Evolutionary conservation across 148 eudicot genomes (phyloP), one percentile per base, ranked within the genome.

Genomic region (Fallopia convolvulus): DNA sequence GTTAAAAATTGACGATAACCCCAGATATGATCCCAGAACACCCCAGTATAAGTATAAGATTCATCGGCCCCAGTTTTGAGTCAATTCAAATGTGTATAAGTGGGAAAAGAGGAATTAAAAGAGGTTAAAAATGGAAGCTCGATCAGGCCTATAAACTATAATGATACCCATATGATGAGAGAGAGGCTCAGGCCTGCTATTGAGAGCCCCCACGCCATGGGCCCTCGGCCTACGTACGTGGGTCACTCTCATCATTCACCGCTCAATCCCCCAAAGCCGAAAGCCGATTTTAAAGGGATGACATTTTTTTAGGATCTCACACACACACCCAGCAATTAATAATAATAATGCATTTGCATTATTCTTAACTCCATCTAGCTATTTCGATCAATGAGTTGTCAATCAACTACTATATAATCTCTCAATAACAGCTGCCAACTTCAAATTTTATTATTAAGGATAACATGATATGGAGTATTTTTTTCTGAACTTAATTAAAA

Each of bases 201-300:
- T 6, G 46, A 33, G 72, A 68, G 72, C 72, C 72, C 72, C 72
- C 72, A 68, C 72, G 72, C 72, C 1, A 26, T 55, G 70, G 70
- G 15, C 70, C 70, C 70, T 26, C 70, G 11, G 4, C 4, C 68
- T 26, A 18, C 47, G 47, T 44, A 18, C 56, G n/a, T 18, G 68
- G 68, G 36, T 26, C 68, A 61, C 68, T 23, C 60, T 6, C 60
- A 58, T 23, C 3, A 58, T 21, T 21, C 65, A 20, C 21, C 39
- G 65, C 8, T 32, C 26, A 36, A 11, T 8, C 33, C 13, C 33
- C 33, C 68, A 11, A 55, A 68, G 72, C 72, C 72, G 72, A 68
- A 68, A 68, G 72, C 72, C 72, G 42, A 32, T 33, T 14, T 12
- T 66, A 66, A 66, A 66, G 46, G 44, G 21, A 61, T 61, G 2